Conservation (phyloP, 2,329 filamentous ascomycete genomes). For the Colletotrichum lindemuthianum region DNA sequence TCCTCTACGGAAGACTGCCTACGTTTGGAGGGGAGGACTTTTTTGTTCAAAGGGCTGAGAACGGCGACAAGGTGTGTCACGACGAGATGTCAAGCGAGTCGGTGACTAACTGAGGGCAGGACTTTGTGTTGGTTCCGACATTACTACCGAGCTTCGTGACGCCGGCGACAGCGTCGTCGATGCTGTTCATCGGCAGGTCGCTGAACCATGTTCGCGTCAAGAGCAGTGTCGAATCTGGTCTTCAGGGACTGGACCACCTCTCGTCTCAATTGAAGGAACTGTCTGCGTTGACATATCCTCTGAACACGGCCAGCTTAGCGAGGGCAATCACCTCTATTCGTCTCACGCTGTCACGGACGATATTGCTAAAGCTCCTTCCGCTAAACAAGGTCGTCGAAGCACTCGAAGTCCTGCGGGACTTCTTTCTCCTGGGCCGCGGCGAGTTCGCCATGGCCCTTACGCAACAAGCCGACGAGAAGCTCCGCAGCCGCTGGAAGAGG, state of each 20-base stretch:
- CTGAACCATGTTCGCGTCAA: constrained; percentile 81
- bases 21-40: constrained; percentile 85
- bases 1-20: constrained; percentile 87
- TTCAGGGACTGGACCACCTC: constrained; percentile 67
- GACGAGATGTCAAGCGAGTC: constrained; percentile 14
- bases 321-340: constrained; percentile 80
- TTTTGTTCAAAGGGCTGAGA: constrained; percentile 71
- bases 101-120: constrained; percentile 46
- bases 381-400: constrained; percentile 79
- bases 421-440: constrained; percentile 86
- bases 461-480: constrained; percentile 82
- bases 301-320: constrained; percentile 77
- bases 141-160: constrained; percentile 85
- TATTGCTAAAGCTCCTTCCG: constrained; percentile 84
- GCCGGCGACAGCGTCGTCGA: constrained; percentile 77
- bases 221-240: constrained; percentile 54
- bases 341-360: constrained; percentile 83
- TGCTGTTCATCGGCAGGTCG: constrained; percentile 91
- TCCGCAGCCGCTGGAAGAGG: constrained; percentile 77
- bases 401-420: constrained; percentile 81
- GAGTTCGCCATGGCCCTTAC: constrained; percentile 93
- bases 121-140: constrained; percentile 67
- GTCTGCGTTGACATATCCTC: constrained; percentile 75
- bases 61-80: constrained; percentile 52
- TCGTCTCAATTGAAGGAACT: constrained; percentile 76